Evolutionary conservation across 1,139 yeast genomes (phyloP).

Genomic region (Taphrina pruni): DNA sequence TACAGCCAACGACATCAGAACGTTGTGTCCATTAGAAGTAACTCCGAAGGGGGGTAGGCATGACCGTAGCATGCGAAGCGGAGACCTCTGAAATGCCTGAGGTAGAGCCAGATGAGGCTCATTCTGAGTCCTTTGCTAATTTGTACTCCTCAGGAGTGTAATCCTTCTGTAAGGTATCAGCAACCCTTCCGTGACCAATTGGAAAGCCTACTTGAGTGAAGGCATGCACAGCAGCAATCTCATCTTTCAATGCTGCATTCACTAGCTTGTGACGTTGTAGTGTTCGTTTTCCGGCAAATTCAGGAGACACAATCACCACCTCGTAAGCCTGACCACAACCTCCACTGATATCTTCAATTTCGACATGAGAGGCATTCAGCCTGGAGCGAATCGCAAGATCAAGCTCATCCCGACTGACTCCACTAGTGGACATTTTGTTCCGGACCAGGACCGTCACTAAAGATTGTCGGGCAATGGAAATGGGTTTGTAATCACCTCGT

Average conservation of each 20-base stretch:
- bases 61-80: not conserved
- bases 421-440: slow-evolving; percentile 26
- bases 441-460: no score
- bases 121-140: slow-evolving; percentile 42
- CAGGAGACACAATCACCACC: slow-evolving; percentile 76
- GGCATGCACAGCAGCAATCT: slow-evolving; percentile 86
- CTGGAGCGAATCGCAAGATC: slow-evolving; percentile 37
- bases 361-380: slow-evolving; percentile 36
- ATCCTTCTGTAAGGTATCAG: slow-evolving; percentile 47
- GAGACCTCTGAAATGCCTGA: not conserved
- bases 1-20: no score
- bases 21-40: no score
- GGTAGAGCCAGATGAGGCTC: not conserved
- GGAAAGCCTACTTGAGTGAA: slow-evolving; percentile 81
- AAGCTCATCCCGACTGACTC: slow-evolving; percentile 35
- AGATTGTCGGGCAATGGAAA: no score
- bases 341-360: slow-evolving; percentile 53
- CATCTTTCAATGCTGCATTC: slow-evolving; percentile 76
- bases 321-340: slow-evolving; percentile 89
- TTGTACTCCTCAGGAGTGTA: slow-evolving; percentile 51
- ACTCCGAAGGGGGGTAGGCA: no score
- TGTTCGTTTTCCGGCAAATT: slow-evolving; percentile 81
- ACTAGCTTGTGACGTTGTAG: slow-evolving; percentile 85
- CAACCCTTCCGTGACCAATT: not conserved
- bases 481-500: no score